Conservation (phyloP, 2,329 filamentous ascomycete genomes). For the Fusarium nanum region DNA sequence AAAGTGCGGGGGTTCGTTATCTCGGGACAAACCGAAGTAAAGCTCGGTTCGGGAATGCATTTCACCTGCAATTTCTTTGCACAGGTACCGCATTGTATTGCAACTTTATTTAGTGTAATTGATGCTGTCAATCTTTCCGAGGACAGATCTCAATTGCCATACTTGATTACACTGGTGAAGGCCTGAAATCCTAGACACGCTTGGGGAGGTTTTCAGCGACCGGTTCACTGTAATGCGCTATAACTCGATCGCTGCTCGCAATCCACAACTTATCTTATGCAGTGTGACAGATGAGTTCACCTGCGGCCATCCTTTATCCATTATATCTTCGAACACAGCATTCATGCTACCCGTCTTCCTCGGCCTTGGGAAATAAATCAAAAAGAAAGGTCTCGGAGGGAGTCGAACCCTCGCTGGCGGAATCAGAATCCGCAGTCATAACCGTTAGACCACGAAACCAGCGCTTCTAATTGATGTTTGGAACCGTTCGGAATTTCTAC, state of each 20-base stretch:
- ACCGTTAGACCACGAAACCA: not conserved
- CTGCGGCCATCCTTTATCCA: not conserved
- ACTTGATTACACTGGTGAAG: not conserved
- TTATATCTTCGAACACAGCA: no score
- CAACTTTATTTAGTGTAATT: fast-evolving
- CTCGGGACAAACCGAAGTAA: not conserved
- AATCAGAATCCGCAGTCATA: not conserved
- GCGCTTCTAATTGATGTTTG: not conserved
- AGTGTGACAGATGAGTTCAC: no score
- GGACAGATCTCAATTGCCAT: not conserved
- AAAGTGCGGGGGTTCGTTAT: not conserved
- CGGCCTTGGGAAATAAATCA: not conserved
- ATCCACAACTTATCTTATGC: no score
- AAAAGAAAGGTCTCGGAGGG: not conserved
- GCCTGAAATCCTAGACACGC: no score
- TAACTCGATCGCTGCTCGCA: not conserved
- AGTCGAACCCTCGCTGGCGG: not conserved
- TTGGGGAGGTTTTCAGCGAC: not conserved
- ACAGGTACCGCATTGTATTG: no score
- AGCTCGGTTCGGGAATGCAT: not conserved
- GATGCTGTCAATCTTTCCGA: fast-evolving
- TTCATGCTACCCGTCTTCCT: no score
- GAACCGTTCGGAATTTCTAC: fast-evolving
- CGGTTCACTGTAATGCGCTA: not conserved
- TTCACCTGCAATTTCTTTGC: not conserved